Evolutionary conservation across 2,329 filamentous ascomycete genomes (phyloP), one percentile per base, ranked within the genome.

Genomic region (Chaetomium globosum): DNA sequence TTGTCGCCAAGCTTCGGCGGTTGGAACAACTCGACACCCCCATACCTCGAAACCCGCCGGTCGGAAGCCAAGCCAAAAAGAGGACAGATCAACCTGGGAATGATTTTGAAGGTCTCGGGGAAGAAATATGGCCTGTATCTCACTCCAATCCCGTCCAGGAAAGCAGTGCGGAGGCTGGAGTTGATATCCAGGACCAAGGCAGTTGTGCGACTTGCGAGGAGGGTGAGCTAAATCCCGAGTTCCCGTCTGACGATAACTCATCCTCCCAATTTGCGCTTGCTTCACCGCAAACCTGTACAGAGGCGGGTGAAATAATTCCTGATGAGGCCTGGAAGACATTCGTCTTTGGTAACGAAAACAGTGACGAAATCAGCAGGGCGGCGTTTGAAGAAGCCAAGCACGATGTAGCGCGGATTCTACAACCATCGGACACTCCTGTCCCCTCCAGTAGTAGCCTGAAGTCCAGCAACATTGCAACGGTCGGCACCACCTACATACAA

Each of bases 301-400:
- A 6, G 1, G 48, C 62, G 9, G 46, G 59, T 6, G 60, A 36
- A 19, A 23, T 21, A 2, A 67, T 71, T 16, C 65, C 66, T 28
- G 69, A 70, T 3, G 65, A 71, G 13, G 68, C 65, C 28, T 75
- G 74, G 74, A 73, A 63, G 56, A 59, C 62, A 19, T 75, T 75
- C 31, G 65, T 75, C 3, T 71, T 75, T 33, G 70, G 70, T 3
- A 64, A 69, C 21, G 70, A 68, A 6, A 36, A 59, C 21, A 71
- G 63, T 46, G 68, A 70, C 19, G 66, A 69, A 13, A 9, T 72
- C 28, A 65, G 68, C 43, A 56, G 59, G 28, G 59, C 51, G 23
- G 68, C 63, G 8, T 69, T 71, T 26, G 51, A 68, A n/a, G 67
- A 73, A 33, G 71, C 72, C 30, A 71, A 59, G 46, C 67, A 68